Evolutionary conservation across 2,329 filamentous ascomycete genomes (phyloP).

Genomic region (Fusarium foetens): DNA sequence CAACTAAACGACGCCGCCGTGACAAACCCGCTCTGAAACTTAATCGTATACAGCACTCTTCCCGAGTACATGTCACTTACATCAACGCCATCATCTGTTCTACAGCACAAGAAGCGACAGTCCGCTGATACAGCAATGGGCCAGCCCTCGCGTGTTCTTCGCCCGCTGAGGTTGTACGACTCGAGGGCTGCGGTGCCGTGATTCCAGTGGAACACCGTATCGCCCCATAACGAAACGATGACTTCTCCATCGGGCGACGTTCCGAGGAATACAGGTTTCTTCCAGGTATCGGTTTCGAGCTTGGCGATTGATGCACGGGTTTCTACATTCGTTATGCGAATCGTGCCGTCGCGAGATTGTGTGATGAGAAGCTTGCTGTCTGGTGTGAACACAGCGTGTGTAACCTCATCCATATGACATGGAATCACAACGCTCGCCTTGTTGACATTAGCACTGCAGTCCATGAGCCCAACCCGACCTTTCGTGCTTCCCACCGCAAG

Average conservation of each 20-base stretch:
- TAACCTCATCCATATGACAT: constrained; percentile 42
- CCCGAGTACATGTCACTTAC: constrained; percentile 50
- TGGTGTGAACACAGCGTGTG: constrained; percentile 44
- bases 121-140: constrained; percentile 51
- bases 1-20: constrained; percentile 49
- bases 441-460: constrained; percentile 28
- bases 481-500: constrained; percentile 38
- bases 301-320: constrained; percentile 42
- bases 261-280: constrained; percentile 42
- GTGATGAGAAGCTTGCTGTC: constrained; percentile 39
- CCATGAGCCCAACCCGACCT: constrained; percentile 41
- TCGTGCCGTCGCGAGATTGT: constrained; percentile 44
- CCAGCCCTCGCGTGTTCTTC: constrained; percentile 49
- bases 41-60: constrained; percentile 47
- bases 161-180: constrained; percentile 47
- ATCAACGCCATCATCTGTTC: constrained; percentile 51
- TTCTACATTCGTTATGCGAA: constrained; percentile 38
- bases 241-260: constrained; percentile 45
- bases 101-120: constrained; percentile 49
- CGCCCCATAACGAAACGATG: constrained; percentile 50
- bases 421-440: constrained; percentile 28
- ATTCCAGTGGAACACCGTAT: constrained; percentile 50
- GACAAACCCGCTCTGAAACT: constrained; percentile 44
- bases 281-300: constrained; percentile 45
- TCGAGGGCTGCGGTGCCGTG: constrained; percentile 44